Conservation (phyloP, 169 alveolate genomes). For the Plasmodium inui region DNA sequence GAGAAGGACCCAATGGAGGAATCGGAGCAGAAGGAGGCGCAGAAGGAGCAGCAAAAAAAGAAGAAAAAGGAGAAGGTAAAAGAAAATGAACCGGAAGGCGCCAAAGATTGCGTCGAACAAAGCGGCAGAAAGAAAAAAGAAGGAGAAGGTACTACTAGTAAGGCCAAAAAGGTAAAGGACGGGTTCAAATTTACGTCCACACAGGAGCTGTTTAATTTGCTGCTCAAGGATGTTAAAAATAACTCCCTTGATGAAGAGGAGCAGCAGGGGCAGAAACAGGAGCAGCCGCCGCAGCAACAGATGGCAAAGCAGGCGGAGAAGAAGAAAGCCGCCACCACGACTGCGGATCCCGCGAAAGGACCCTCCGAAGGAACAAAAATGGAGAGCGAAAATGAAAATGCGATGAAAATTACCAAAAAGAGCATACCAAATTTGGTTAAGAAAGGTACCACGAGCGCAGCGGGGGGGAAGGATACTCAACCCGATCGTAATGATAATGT, state of each 20-base stretch:
- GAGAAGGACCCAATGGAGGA: neutral
- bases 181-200: constrained; percentile 59
- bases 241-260: neutral
- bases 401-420: neutral
- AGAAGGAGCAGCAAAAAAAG: neutral
- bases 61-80: neutral
- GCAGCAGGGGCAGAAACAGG: neutral
- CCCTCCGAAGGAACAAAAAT: neutral
- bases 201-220: constrained; percentile 50
- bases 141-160: neutral
- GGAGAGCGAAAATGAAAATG: neutral
- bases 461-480: neutral
- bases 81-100: neutral
- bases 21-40: neutral
- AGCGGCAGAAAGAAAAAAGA: neutral
- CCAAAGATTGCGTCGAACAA: neutral
- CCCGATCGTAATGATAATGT: neutral
- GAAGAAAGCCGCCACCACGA: neutral
- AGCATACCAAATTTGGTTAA: neutral
- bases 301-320: neutral
- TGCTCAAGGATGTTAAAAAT: constrained; percentile 46
- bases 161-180: constrained; percentile 24
- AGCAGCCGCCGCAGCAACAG: neutral
- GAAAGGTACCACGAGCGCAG: neutral
- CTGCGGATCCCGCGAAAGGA: neutral